Evolutionary conservation across 257 asterid genomes (phyloP), one percentile per base, ranked within the genome.

Genomic region (Solanum corneliomulleri): DNA sequence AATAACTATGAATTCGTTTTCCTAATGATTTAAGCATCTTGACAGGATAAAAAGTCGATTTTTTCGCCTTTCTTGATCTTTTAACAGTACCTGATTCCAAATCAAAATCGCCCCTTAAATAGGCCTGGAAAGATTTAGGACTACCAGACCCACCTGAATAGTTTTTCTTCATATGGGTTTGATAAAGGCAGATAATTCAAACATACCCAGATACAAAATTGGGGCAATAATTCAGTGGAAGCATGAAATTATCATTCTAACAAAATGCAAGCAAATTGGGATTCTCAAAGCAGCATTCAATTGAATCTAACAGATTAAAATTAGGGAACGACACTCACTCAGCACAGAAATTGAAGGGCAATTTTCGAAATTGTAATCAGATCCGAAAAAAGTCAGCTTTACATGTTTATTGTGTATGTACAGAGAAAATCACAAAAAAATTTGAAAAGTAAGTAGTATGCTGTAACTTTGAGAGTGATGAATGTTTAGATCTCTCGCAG

Each of bases 101-200:
- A 92, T 97, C 99, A 87, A 95, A 95, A 82, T 97, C 99, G 69
- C 92, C 93, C 89, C 97, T 93, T 25, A 93, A 93, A 89, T 95
- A 94, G 31, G 98, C 94, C 88, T 93, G 97, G 90, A 95, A 96
- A 35, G 98, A 94, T 90, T 95, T 94, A 29, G 99, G 98, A 68
- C 98, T 95, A 66, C 92, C 89, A 77, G 95, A 88, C 76, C 90
- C 97, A 86, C 91, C 89, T 83, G 98, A 87, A 71, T 93, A 89
- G 68, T 85, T 95, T 76, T 84, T 92, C 98, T 93, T 97, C 99
- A 97, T 97, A 66, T 35, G 70, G 83, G 80, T 78, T 27, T 77
- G 89, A 87, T 75, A 49, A 83, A 66, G 11, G 76, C 82, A 52
- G 86, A 60, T 23, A 69, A 21, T 41, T 86, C 29, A 49, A 77